These are phyloP conservation scores for Pseudocercospora macadamiae DNA, from an alignment of 2,329 filamentous ascomycete genomes.

Conservation along the genomic window DNA sequence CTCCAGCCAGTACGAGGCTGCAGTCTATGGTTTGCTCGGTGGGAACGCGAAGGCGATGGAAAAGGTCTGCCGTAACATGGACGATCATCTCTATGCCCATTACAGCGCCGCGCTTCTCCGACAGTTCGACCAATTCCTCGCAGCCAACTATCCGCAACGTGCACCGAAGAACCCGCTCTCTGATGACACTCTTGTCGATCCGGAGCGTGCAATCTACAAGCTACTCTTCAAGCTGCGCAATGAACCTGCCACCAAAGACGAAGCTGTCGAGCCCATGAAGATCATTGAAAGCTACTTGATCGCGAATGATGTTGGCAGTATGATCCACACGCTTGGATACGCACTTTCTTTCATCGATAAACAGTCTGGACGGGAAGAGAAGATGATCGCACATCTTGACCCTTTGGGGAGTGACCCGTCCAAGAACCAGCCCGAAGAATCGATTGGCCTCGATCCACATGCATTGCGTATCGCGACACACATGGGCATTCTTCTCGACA, in stretches of 20 bases:
- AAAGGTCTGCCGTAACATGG: slow-evolving; percentile 76
- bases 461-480: slow-evolving; percentile 51
- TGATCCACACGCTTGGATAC: slow-evolving; percentile 49
- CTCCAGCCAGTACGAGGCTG: slow-evolving; percentile 73
- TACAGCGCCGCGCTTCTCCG: slow-evolving; percentile 83
- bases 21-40: slow-evolving; percentile 87
- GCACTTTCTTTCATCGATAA: slow-evolving; percentile 44
- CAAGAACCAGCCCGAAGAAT: slow-evolving; percentile 31
- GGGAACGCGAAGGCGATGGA: slow-evolving; percentile 80
- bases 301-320: slow-evolving; percentile 56
- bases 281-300: slow-evolving; percentile 77
- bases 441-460: slow-evolving; percentile 45
- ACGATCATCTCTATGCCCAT: slow-evolving; percentile 83
- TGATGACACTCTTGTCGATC: slow-evolving; percentile 53
- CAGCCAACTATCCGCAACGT: slow-evolving; percentile 58
- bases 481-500: slow-evolving; percentile 67
- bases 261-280: slow-evolving; percentile 69
- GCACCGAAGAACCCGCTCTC: slow-evolving; percentile 57
- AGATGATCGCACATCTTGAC: slow-evolving; percentile 31
- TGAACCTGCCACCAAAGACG: slow-evolving; percentile 57
- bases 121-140: slow-evolving; percentile 75
- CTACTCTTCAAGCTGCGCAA: slow-evolving; percentile 65
- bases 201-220: slow-evolving; percentile 38
- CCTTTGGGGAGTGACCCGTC: slow-evolving; percentile 22
- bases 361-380: slow-evolving; percentile 30